These are phyloP conservation scores for Piromyces finnis DNA, from an alignment of 192 early-diverging fungal species.

Conservation along the genomic window DNA sequence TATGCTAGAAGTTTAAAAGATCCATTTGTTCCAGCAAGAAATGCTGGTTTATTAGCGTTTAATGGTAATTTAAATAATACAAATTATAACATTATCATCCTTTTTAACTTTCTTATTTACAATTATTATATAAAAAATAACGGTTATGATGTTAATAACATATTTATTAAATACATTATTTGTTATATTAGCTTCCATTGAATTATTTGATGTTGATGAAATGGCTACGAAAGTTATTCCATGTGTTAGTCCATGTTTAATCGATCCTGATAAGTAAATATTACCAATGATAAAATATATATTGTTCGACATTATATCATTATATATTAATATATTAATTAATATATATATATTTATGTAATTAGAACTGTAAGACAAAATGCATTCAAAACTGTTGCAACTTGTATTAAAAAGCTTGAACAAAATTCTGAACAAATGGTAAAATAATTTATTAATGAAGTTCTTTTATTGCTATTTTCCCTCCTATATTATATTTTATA, in stretches of 20 bases:
- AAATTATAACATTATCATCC: too few relatives aligned
- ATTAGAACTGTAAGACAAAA: background rate
- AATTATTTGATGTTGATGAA: constrained; percentile 50
- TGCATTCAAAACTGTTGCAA: background rate
- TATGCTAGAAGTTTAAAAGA: constrained; percentile 68
- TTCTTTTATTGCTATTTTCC: too few relatives aligned
- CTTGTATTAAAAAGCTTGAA: background rate
- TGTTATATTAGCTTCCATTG: constrained; percentile 34
- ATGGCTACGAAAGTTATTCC: constrained; percentile 59
- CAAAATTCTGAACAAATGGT: background rate
- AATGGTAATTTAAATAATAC: background rate
- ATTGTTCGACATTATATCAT: too few relatives aligned
- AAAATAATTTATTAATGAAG: too few relatives aligned
- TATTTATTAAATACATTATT: too few relatives aligned
- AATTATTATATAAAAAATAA: too few relatives aligned
- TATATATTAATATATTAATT: too few relatives aligned
- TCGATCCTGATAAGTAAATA: constrained; percentile 61
- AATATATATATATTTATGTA: too few relatives aligned
- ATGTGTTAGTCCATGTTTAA: constrained; percentile 33
- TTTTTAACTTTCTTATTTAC: too few relatives aligned
- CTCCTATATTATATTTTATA: too few relatives aligned
- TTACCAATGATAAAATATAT: too few relatives aligned
- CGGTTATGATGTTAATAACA: too few relatives aligned
- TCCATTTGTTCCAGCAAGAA: constrained; percentile 69
- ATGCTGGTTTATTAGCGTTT: constrained; percentile 62